These are phyloP conservation scores for Delitschia confertaspora DNA, from an alignment of 495 filamentous ascomycete species.

Conservation along the genomic window DNA sequence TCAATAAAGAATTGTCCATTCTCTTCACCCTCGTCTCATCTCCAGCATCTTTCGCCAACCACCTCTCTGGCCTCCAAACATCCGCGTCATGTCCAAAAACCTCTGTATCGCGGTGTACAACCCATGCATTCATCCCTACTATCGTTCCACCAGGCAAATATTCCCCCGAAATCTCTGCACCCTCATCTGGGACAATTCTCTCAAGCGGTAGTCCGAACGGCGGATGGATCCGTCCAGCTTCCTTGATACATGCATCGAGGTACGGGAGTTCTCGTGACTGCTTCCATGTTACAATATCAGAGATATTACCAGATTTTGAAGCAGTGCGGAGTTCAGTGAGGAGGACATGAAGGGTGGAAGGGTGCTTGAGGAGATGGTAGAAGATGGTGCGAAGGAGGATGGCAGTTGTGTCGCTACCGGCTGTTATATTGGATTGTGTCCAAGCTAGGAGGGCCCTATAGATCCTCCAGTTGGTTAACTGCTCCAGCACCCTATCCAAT, in stretches of 20 bases:
- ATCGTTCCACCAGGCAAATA: conserved; percentile 23
- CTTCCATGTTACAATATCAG: not conserved
- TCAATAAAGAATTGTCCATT: too few species aligned
- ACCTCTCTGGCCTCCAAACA: not conserved
- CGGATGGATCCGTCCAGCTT: conserved; percentile 33
- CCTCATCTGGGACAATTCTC: conserved; percentile 29
- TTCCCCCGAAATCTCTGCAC: conserved; percentile 26
- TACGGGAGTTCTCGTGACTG: conserved; percentile 11
- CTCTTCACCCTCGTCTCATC: too few species aligned
- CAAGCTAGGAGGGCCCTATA: not conserved
- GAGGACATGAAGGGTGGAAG: conserved; percentile 14
- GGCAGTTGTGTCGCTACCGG: conserved; percentile 31
- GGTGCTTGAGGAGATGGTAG: conserved; percentile 29
- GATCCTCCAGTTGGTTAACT: too few species aligned
- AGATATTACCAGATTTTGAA: not conserved
- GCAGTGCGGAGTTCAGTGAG: conserved; percentile 20
- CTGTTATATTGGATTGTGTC: conserved; percentile 7
- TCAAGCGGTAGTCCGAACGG: conserved; percentile 15
- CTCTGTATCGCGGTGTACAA: not conserved
- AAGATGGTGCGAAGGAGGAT: conserved; percentile 25
- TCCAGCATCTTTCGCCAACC: too few species aligned
- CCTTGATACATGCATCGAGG: conserved; percentile 35
- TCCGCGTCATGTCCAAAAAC: conserved; percentile 1
- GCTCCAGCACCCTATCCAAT: too few species aligned
- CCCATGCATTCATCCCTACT: not conserved